Conservation (phyloP, 257 asterid genomes). For the Jaltomata sinuosa region DNA sequence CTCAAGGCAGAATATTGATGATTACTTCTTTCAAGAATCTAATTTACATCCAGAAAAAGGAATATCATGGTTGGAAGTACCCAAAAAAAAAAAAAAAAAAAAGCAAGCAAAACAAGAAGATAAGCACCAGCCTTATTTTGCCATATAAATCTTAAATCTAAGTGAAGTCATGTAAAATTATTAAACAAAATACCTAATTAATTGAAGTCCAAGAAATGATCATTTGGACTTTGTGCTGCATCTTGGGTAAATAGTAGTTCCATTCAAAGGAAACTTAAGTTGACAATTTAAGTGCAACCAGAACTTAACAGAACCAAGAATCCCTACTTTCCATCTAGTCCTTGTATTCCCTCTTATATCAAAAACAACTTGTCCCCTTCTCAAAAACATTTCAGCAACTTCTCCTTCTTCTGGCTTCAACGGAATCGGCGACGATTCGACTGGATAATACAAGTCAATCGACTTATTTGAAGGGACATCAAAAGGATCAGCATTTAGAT, state of each 20-base stretch:
- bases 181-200: neutral
- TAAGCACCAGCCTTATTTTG: neutral
- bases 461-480: constrained; percentile 37
- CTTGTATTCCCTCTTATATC: constrained; percentile 48
- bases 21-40: neutral
- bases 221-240: constrained; percentile 50
- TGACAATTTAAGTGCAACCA: constrained; percentile 52
- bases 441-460: constrained; percentile 25
- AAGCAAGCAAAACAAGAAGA: neutral
- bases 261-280: constrained; percentile 38
- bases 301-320: constrained; percentile 63
- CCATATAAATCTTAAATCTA: neutral
- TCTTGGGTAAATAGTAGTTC: constrained; percentile 30
- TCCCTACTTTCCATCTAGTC: constrained; percentile 64
- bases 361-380: constrained; percentile 15
- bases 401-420: constrained; percentile 42
- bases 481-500: constrained; percentile 27
- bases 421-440: constrained; percentile 51
- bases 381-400: constrained; percentile 21
- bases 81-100: neutral
- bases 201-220: neutral
- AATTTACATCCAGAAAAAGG: neutral
- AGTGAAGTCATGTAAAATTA: neutral
- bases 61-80: neutral
- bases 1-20: neutral